Conservation (phyloP, 495 filamentous ascomycete species). For the Aspergillus incahuasiensis region DNA sequence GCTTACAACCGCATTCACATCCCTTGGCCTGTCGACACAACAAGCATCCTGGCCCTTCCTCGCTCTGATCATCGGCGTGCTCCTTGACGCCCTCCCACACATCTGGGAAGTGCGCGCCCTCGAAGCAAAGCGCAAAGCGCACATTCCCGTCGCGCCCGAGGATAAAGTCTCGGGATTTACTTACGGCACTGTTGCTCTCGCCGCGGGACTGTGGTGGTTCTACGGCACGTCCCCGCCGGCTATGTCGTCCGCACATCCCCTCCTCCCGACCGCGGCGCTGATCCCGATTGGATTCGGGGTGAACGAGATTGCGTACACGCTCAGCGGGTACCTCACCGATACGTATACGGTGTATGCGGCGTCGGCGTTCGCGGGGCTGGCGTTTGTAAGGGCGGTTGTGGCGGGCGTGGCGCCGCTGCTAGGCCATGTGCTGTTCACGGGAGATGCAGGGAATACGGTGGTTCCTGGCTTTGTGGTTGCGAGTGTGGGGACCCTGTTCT, state of each 20-base stretch:
- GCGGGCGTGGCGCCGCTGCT: no score
- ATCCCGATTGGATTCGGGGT: neutral
- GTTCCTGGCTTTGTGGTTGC: neutral
- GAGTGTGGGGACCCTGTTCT: neutral
- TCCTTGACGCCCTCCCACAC: neutral
- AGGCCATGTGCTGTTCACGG: neutral
- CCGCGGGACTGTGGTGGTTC: neutral
- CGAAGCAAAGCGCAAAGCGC: neutral
- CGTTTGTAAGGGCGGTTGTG: neutral
- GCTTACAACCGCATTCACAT: neutral
- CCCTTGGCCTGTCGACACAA: neutral
- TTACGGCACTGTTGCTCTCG: neutral
- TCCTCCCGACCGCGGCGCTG: neutral
- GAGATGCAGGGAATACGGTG: neutral
- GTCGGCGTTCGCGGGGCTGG: neutral
- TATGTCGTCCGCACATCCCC: neutral
- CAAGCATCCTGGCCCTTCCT: neutral
- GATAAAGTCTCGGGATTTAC: neutral
- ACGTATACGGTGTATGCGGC: neutral
- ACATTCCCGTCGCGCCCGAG: neutral
- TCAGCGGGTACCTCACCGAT: neutral
- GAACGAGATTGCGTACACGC: slow-evolving; percentile 2
- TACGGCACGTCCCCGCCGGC: neutral
- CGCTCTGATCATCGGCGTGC: neutral
- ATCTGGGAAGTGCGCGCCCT: neutral